Evolutionary conservation across 2,329 filamentous ascomycete genomes (phyloP).

Genomic region (Cercospora janseana): DNA sequence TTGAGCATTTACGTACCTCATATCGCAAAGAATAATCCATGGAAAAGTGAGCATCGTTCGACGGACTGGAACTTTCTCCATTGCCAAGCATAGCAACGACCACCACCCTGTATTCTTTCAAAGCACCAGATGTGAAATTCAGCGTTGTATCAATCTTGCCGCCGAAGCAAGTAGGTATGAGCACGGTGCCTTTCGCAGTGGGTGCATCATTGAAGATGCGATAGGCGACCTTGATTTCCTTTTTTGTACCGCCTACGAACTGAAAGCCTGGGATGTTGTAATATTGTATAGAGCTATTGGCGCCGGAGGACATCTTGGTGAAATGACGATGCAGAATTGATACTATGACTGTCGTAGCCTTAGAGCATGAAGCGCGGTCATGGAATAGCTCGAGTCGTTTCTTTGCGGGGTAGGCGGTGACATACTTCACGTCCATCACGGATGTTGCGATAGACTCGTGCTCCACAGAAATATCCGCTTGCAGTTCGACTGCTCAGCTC

Average conservation of each 20-base stretch:
- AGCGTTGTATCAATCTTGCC: constrained; percentile 52
- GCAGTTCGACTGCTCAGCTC: too few species aligned
- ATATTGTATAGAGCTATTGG: too few species aligned
- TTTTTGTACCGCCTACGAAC: constrained; percentile 23
- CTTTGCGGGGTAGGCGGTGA: too few species aligned
- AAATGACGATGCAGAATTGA: too few species aligned
- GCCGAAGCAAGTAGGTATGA: constrained; percentile 57
- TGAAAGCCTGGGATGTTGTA: constrained; percentile 28
- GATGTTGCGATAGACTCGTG: too few species aligned
- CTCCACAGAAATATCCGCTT: too few species aligned
- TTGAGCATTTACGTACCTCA: constrained; percentile 46
- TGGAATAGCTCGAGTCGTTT: too few species aligned
- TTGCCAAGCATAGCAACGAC: constrained; percentile 54
- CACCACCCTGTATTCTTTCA: constrained; percentile 44
- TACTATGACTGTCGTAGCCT: too few species aligned
- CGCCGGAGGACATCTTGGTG: too few species aligned
- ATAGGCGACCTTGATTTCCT: constrained; percentile 40
- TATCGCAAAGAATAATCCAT: not conserved
- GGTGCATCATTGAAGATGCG: constrained; percentile 42
- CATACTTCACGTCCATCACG: too few species aligned
- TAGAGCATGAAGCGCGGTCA: too few species aligned
- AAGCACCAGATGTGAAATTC: constrained; percentile 50
- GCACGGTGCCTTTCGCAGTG: constrained; percentile 30
- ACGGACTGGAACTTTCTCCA: constrained; percentile 55
- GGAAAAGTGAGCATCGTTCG: constrained; percentile 50